Percentiles rank a stretch among this genome's conserved stretches.
Conservation (phyloP, 164 flowering plant genomes). For the Annona squamosa region DNA sequence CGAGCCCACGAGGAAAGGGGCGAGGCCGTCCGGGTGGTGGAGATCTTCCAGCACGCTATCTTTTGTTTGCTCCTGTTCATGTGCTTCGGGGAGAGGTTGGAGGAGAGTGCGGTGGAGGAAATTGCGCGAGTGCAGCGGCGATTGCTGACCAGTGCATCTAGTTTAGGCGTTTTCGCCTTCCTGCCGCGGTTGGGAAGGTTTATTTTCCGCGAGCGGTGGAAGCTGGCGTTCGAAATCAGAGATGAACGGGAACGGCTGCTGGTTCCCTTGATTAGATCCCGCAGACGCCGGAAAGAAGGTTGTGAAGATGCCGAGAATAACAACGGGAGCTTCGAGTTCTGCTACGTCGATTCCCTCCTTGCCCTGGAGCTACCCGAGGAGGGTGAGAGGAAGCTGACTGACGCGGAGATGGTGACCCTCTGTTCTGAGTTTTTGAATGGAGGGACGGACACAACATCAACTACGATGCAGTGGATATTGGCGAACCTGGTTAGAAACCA, state of each 20-base stretch:
- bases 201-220: constrained; percentile 21
- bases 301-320: background rate
- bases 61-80: constrained; percentile 29
- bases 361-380: constrained; percentile 30
- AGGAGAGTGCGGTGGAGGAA: constrained; percentile 21
- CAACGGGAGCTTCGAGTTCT: constrained; percentile 8
- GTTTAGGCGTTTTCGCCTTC: constrained; percentile 16
- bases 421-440: constrained; percentile 32
- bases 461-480: constrained; percentile 32
- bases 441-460: constrained; percentile 34
- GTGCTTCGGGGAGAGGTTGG: constrained; percentile 40
- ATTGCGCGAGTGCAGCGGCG: constrained; percentile 15
- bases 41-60: constrained; percentile 25
- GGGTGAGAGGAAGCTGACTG: constrained; percentile 28
- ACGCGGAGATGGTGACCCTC: constrained; percentile 25
- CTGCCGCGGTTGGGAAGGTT: constrained; percentile 23
- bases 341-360: constrained; percentile 25
- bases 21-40: constrained; percentile 12
- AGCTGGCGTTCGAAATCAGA: constrained; percentile 13
- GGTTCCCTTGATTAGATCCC: constrained; percentile 16
- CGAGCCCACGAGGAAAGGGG: background rate
- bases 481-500: constrained; percentile 26
- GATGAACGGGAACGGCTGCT: constrained; percentile 13
- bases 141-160: constrained; percentile 2
- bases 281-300: background rate